Base-by-base conservation (phyloP, 192 early-diverging fungal genomes). In the Lobosporangium transversale region DNA sequence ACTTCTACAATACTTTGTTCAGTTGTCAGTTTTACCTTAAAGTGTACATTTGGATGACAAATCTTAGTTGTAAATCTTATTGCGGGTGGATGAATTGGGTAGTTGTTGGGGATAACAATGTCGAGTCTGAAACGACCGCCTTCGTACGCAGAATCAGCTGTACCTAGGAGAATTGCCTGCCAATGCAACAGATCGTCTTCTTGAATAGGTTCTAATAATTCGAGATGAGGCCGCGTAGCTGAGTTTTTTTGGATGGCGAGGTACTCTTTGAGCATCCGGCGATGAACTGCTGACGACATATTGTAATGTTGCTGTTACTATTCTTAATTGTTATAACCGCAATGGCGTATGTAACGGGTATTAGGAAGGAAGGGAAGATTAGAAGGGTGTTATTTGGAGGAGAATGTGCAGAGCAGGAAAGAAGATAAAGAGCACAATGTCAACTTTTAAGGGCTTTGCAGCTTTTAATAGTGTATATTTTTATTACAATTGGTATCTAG, bases 41-140 rank as follows among this genome's bases (percentile, higher is more conserved):
- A 95, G 80, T 96, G 91, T 60, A 99, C 91, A 74, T 99, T 99
- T 37, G 95, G 95, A 82, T 96, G 95, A 58, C 92, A 94, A 27
- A 96, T 88, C 44, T 70, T 89, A 9, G 92, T 93, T 24, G 83
- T 52, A 66, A 96, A 96, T 29, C 70, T 83, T 23, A 95, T 89
- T 11, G 68, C 81, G 7, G 95, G 95, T 23, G 95, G 90, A 42
- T 89, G 84, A 51, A 92, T 89, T 3, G 95, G 95, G 62, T 96
- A 96, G 12, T 65, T 71, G 11, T 48, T 43, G n/a, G 93, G 93
- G 21, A 96, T 78, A 8, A 79, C 58, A 61, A 96, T 94, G 47
- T 80, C 78, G 14, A 96, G 70, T 20, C 83, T 79, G 79, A 92
- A 96, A 5, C 67, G 37, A 0, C 92, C 92, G 20, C 91, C 92